Evolutionary conservation across 352 stramenopile genomes (phyloP).

Genomic region (Thraustochytrium striatum): DNA sequence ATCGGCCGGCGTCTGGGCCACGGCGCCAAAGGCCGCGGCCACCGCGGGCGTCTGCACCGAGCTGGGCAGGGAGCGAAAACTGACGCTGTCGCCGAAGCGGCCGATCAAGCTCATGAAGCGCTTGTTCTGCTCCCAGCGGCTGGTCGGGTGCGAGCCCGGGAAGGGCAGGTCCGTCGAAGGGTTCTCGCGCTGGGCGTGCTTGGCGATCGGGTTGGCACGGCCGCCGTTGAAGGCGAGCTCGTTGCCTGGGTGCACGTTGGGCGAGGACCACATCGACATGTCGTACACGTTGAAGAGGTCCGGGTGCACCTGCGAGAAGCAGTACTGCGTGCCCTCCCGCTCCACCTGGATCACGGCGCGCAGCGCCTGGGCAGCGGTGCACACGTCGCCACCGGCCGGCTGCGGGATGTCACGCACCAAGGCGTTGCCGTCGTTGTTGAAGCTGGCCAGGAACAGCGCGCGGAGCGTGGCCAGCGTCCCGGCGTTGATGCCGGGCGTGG

Average conservation of each 20-base stretch:
- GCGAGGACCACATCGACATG: slow-evolving; percentile 43
- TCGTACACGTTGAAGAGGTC: slow-evolving; percentile 49
- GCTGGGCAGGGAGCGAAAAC: slow-evolving; percentile 25
- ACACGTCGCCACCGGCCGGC: not conserved
- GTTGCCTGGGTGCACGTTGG: slow-evolving; percentile 24
- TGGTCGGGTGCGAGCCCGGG: slow-evolving; percentile 20
- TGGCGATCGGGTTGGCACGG: slow-evolving; percentile 26
- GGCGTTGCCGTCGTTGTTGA: not conserved
- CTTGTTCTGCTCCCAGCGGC: not conserved
- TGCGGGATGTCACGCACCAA: not conserved
- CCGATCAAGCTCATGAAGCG: not conserved
- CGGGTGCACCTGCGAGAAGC: slow-evolving; percentile 43
- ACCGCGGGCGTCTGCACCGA: not conserved
- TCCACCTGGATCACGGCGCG: slow-evolving; percentile 1
- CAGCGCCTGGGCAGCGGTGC: not conserved
- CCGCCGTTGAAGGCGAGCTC: not conserved
- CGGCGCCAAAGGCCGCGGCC: slow-evolving; percentile 43
- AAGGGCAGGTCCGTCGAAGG: slow-evolving; percentile 40
- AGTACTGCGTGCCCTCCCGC: not conserved
- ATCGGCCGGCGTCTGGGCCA: too few species aligned
- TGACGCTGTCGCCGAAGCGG: slow-evolving; percentile 19
- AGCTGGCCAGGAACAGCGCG: not conserved
- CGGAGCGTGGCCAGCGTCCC: not conserved
- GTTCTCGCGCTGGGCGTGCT: not conserved
- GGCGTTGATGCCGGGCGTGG: not conserved